Evolutionary conservation across 495 filamentous ascomycete species (phyloP).

Genomic region (Massariosphaeria phaeospora): DNA sequence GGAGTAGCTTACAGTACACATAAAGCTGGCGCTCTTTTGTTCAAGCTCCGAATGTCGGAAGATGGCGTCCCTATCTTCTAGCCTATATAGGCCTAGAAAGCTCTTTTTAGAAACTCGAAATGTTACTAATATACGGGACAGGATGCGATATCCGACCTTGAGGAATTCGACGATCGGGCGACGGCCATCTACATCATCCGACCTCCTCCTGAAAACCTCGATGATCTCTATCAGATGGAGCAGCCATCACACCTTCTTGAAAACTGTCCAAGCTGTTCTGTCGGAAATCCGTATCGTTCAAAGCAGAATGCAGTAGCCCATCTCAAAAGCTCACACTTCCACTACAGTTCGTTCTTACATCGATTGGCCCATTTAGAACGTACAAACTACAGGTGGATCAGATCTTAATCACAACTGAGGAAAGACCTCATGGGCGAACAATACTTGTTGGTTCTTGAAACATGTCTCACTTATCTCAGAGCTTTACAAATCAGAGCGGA

Average conservation of each 20-base stretch:
- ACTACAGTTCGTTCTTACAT: not conserved
- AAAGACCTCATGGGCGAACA: not conserved
- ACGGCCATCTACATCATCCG: not conserved
- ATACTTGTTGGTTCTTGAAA: not conserved
- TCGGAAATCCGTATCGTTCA: not conserved
- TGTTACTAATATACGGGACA: not conserved
- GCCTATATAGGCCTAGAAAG: not conserved
- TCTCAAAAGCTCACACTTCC: not conserved
- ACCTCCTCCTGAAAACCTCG: not conserved
- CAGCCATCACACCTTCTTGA: not conserved
- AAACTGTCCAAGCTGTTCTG: not conserved
- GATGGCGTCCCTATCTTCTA: too few species aligned
- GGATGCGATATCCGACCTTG: not conserved
- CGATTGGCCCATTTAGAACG: not conserved
- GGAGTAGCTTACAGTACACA: too few species aligned
- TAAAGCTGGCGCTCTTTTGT: too few species aligned
- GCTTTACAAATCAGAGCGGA: not conserved
- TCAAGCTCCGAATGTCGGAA: too few species aligned
- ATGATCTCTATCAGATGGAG: too few species aligned
- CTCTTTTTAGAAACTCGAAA: not conserved
- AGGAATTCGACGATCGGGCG: not conserved
- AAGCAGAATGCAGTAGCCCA: not conserved
- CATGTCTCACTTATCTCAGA: not conserved
- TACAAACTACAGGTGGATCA: not conserved
- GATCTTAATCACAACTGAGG: not conserved